Conservation (phyloP, 352 stramenopile species). For the Pythium graminicola region DNA sequence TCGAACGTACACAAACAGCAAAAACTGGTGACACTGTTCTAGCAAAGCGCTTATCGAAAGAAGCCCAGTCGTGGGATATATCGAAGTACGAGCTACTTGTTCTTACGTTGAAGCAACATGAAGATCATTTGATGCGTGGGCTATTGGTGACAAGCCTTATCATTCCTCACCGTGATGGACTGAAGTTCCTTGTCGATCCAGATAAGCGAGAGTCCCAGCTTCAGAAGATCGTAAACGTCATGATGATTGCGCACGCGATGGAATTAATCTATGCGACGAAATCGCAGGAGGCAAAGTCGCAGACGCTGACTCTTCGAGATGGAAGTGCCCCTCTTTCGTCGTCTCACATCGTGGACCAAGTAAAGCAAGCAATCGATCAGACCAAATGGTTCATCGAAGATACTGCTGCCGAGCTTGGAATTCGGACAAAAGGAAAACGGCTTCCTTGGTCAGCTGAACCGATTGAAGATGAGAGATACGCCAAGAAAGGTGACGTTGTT, state of each 20-base stretch:
- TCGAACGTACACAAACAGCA: constrained; percentile 26
- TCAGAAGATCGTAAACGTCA: constrained; percentile 43
- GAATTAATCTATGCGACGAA: constrained; percentile 27
- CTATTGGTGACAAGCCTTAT: constrained; percentile 29
- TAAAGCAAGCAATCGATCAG: constrained; percentile 34
- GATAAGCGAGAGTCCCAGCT: constrained; percentile 45
- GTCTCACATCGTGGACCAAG: constrained; percentile 23
- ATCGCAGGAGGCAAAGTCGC: background rate
- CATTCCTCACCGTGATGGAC: constrained; percentile 24
- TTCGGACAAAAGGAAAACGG: constrained; percentile 26
- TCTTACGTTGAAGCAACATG: constrained; percentile 31
- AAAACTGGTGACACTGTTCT: constrained; percentile 24
- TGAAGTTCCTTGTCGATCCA: constrained; percentile 24
- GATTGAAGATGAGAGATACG: constrained; percentile 10
- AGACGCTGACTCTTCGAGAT: constrained; percentile 10
- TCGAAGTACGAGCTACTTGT: constrained; percentile 41
- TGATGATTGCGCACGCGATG: constrained; percentile 38
- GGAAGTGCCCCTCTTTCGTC: constrained; percentile 13
- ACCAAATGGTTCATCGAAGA: constrained; percentile 51
- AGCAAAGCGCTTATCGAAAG: constrained; percentile 25
- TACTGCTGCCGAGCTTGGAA: constrained; percentile 40
- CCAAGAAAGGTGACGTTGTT: constrained; percentile 21
- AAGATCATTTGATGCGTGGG: constrained; percentile 39
- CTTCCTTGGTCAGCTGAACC: constrained; percentile 43
- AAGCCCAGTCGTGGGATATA: constrained; percentile 41